phyloP scores from a whole-genome alignment of 352 stramenopile genomes.

The Phytophthora niederhauseri region DNA sequence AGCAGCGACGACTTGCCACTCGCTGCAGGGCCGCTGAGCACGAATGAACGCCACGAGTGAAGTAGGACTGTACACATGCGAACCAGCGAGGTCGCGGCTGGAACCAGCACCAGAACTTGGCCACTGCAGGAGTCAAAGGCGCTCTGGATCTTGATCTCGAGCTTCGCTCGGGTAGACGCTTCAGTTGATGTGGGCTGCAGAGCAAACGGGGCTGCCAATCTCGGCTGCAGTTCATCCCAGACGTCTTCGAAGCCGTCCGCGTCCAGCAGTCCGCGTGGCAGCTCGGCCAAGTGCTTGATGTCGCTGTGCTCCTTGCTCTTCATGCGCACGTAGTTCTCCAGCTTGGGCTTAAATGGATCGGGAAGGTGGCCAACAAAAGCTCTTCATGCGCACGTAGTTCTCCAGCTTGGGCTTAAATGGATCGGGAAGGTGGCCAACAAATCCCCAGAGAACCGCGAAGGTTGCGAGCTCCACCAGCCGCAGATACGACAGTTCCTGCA shows the following conservation, averaged over 20 bases:
- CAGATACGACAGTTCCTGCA: conserved; percentile 35
- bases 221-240: conserved; percentile 40
- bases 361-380: conserved; percentile 47
- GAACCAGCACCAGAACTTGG: conserved; percentile 46
- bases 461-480: conserved; percentile 43
- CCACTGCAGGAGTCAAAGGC: conserved; percentile 35
- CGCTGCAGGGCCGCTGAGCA: conserved; percentile 49
- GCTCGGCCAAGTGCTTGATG: conserved; percentile 41
- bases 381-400: conserved; percentile 42
- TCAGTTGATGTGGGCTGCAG: not conserved
- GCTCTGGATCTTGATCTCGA: conserved; percentile 17
- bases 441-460: conserved; percentile 61
- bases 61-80: conserved; percentile 47
- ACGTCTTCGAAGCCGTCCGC: conserved; percentile 45
- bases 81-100: conserved; percentile 29
- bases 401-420: conserved; percentile 53
- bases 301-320: conserved; percentile 47
- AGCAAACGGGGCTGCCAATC: not conserved
- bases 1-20: conserved; percentile 61
- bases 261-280: conserved; percentile 40
- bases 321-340: conserved; percentile 51
- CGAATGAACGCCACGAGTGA: conserved; percentile 47
- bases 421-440: conserved; percentile 50
- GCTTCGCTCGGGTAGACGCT: not conserved
- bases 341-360: conserved; percentile 45